Percentiles rank a stretch among this genome's conserved stretches.
These are phyloP conservation scores for Xenoacremonium recifei DNA, from an alignment of 2,329 filamentous ascomycete genomes.

Conservation along the genomic window DNA sequence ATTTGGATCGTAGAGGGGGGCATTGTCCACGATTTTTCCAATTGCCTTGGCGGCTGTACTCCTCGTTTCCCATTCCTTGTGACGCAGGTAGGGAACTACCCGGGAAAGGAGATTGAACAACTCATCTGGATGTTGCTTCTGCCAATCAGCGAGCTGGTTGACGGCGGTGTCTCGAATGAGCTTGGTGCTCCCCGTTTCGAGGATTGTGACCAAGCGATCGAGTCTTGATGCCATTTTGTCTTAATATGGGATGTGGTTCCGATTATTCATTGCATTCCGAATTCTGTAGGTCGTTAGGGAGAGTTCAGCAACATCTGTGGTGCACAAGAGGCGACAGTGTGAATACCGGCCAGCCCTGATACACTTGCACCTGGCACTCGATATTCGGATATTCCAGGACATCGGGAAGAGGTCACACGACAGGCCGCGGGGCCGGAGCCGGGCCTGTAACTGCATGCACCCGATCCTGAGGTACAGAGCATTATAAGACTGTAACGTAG, in stretches of 20 bases:
- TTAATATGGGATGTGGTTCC: conserved; percentile 25
- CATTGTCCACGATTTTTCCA: conserved; percentile 89
- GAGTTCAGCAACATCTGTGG: no score
- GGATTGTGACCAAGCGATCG: conserved; percentile 81
- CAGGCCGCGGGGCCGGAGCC: no score
- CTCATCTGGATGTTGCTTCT: conserved; percentile 97
- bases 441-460: conserved; percentile 24
- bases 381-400: no score
- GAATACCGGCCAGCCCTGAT: no score
- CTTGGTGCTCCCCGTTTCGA: conserved; percentile 95
- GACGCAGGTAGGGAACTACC: conserved; percentile 91
- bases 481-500: conserved; percentile 1
- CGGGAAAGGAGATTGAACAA: conserved; percentile 91
- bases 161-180: conserved; percentile 96
- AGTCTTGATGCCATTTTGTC: conserved; percentile 64
- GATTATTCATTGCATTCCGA: conserved; percentile 29
- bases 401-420: no score
- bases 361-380: neutral
- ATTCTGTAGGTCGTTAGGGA: conserved; percentile 7
- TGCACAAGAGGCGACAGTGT: no score
- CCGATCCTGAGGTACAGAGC: conserved; percentile 17
- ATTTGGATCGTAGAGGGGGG: conserved; percentile 85
- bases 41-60: conserved; percentile 92
- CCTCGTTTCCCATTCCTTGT: conserved; percentile 96
- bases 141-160: conserved; percentile 94